Evolutionary conservation across 805 yeast species (phyloP), one percentile per base, ranked within the genome.

Genomic region (Scheffersomyces spartinae): DNA sequence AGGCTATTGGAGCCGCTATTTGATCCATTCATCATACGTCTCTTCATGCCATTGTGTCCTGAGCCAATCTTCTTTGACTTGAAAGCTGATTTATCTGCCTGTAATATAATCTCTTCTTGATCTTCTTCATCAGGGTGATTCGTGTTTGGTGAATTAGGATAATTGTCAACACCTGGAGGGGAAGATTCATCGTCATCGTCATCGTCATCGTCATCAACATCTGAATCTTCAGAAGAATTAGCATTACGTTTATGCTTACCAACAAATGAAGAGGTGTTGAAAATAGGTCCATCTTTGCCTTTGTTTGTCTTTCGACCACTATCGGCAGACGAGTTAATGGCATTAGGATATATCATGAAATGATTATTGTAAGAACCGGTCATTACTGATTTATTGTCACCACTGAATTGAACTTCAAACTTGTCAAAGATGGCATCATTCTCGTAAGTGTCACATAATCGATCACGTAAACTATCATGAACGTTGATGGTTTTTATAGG

Each of bases 371-470:
- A 91, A 20, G 95, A 80, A 27, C 99, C 99, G 9, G 98, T 86
- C 88, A 91, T 83, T 32, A 91, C 75, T 32, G 85, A 74, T 47
- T 75, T 73, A 43, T 83, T 81, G 57, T 93, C 96, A 19, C 97
- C 98, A 40, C 85, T 71, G 47, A 91, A 85, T 40, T 77, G 91
- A 34, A 86, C 95, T 64, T 91, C 98, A 54, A 91, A 91, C 64
- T 91, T 93, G 63, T 91, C 98, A 58, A 91, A 91, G 30, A 91
- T 91, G 23, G 97, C 94, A 59, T 91, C 99, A 50, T 85, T 86
- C 53, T 91, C 99, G 61, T 93, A 91, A 23, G 97, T 85, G 52
- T 93, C 96, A 59, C 97, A 88, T 45, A 91, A 63, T 46, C 88
- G 68, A 45, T 85, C 95, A 42, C 95, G 74, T 45, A 91, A 70